Base-by-base conservation (phyloP, 2,329 filamentous ascomycete genomes). In the Chaetomium sp. region DNA sequence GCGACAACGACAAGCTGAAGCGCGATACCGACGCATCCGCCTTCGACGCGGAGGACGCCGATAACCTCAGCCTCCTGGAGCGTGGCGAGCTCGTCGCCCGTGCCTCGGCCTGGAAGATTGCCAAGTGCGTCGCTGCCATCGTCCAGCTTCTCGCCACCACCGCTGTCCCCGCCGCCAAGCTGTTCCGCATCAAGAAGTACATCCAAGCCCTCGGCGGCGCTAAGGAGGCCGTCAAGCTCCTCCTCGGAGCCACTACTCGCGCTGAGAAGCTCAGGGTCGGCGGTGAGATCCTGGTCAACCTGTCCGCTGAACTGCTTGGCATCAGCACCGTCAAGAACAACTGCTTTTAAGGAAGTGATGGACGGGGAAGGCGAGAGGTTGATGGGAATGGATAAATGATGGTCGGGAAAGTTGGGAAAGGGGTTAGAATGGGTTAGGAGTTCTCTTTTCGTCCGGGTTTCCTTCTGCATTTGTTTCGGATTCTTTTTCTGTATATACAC, bases 121-220 rank as follows among this genome's bases (percentile, higher is more conserved):
- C 60, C 60, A 68, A 70, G 57, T 66, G 72, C 67, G 65, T 70
- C 12, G 67, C 61, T 12, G 58, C 69, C 42, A 68, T 72, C 51
- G 60, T 67, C 25, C 61, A 70, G 65, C 51, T 68, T 2, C 63
- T 72, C 12, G 68, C 58, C 53, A 68, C 66, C 12, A 71, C 69
- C 2, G 69, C 69, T 4, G 62, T 73, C 1, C 70, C 71, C 4
- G 69, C 68, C 4, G 66, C 69, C 60, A 72, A 71, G 68, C 58
- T 72, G 21, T 67, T 71, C 9, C 56, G 66, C 25, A 71, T 73
- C 69, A 73, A 72, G 68, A 70, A 70, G 65, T 70, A 69, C 65
- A 69, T 73, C 47, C 64, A 72, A 65, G 68, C 66, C 0, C 71
- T 73, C 12, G 71, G 70, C n/a, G 70, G 71, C 10, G 53, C 64